These are phyloP conservation scores for Biscogniauxia sp. DNA, from an alignment of 2,329 filamentous ascomycete genomes.

Conservation along the genomic window DNA sequence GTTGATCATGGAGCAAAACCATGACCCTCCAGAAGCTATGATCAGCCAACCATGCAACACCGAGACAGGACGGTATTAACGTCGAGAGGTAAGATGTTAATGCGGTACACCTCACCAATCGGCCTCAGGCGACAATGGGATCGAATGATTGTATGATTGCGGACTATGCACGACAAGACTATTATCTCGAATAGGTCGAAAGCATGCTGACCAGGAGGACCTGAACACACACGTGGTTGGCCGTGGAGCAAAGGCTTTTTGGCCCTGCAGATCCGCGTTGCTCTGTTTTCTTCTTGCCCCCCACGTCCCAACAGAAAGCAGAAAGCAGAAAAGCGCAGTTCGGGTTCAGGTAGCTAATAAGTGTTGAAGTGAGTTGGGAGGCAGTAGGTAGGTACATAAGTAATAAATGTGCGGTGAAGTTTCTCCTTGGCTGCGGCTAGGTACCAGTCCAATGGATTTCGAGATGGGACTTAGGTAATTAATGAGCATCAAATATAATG, in stretches of 20 bases:
- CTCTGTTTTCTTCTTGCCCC: no score
- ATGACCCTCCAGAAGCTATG: neutral
- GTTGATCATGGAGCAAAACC: constrained; percentile 7
- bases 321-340: no score
- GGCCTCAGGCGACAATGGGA: neutral
- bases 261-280: neutral
- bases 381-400: no score
- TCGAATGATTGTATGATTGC: neutral
- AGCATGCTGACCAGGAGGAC: neutral
- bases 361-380: no score
- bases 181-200: neutral
- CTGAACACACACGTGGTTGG: neutral
- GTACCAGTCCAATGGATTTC: neutral
- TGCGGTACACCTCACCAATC: neutral
- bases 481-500: no score
- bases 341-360: no score
- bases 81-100: neutral
- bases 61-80: no score
- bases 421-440: neutral
- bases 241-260: neutral
- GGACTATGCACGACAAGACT: neutral
- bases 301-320: neutral
- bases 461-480: neutral
- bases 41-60: neutral
- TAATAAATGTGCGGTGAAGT: neutral